phyloP scores from a whole-genome alignment of 352 stramenopile genomes.

The Phytophthora hibernalis region DNA sequence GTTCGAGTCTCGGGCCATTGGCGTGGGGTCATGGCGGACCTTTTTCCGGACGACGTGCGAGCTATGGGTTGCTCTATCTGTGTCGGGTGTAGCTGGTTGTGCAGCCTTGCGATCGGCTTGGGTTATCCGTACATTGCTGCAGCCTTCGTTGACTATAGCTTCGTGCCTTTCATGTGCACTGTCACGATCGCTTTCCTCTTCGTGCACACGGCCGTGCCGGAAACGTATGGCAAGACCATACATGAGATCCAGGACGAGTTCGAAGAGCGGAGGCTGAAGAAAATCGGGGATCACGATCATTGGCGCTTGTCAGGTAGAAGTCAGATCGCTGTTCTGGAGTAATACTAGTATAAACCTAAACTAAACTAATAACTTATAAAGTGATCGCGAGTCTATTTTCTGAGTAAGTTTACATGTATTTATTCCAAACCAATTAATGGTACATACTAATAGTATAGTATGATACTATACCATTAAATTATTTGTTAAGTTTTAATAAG shows the following conservation, averaged over 20 bases:
- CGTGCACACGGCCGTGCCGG: slow-evolving; percentile 49
- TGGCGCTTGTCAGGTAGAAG: slow-evolving; percentile 28
- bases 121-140: slow-evolving; percentile 63
- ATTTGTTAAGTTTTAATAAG: no score
- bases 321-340: slow-evolving; percentile 35
- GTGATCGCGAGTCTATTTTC: no score
- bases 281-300: slow-evolving; percentile 8
- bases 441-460: no score
- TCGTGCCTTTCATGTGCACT: slow-evolving; percentile 60
- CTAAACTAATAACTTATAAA: slow-evolving; percentile 13
- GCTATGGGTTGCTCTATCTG: slow-evolving; percentile 56
- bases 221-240: slow-evolving; percentile 72
- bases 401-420: no score
- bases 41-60: slow-evolving; percentile 69
- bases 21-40: slow-evolving; percentile 57
- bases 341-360: slow-evolving; percentile 12
- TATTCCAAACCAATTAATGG: no score
- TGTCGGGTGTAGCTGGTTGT: slow-evolving; percentile 58
- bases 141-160: slow-evolving; percentile 50
- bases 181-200: slow-evolving; percentile 55
- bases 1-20: slow-evolving; percentile 58
- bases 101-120: slow-evolving; percentile 58
- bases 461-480: no score
- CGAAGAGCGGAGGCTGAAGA: slow-evolving; percentile 16
- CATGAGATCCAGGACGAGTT: slow-evolving; percentile 70